phyloP scores from a whole-genome alignment of 306 rosid genomes.

The Vachellia pachyceras region DNA sequence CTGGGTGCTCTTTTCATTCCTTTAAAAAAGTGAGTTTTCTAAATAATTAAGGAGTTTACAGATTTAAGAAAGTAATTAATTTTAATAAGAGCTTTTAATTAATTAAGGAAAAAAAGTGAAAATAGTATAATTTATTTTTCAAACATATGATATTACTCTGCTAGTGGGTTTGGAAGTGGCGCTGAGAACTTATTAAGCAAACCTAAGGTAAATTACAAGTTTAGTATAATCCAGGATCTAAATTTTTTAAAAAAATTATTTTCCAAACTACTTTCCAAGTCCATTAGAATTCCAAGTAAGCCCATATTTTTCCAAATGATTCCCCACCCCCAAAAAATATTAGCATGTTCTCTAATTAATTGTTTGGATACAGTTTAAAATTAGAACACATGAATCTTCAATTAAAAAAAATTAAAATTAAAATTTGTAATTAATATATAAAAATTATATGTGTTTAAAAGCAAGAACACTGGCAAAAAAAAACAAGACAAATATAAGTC shows the following conservation, averaged over 20 bases:
- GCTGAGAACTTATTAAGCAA: background rate
- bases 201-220: background rate
- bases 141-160: background rate
- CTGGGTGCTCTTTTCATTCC: too few relatives aligned
- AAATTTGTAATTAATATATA: background rate
- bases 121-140: too few relatives aligned
- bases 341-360: background rate
- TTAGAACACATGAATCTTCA: background rate
- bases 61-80: too few relatives aligned
- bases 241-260: too few relatives aligned
- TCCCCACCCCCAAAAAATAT: too few relatives aligned
- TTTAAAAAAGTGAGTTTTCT: too few relatives aligned
- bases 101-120: too few relatives aligned
- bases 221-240: background rate
- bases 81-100: too few relatives aligned
- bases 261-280: too few relatives aligned
- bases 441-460: background rate
- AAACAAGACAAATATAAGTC: background rate
- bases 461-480: background rate
- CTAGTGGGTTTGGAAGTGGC: background rate
- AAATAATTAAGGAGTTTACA: too few relatives aligned
- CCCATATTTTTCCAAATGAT: background rate
- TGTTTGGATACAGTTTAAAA: background rate
- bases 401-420: background rate
- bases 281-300: background rate